These are phyloP conservation scores for Kwoniella sp. DNA, from an alignment of 768 basidiomycete species.

Conservation along the genomic window DNA sequence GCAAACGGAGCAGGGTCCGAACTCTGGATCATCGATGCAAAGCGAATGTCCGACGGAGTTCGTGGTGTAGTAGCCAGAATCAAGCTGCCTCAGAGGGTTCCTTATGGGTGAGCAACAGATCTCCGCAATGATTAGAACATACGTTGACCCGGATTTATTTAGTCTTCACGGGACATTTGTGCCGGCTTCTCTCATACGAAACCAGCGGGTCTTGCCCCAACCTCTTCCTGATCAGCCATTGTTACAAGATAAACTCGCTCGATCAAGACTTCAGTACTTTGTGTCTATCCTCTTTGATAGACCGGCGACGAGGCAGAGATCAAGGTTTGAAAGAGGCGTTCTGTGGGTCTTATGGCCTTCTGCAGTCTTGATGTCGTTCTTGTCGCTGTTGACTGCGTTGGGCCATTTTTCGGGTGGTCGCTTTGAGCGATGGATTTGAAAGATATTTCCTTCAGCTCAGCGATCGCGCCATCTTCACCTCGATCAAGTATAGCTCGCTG, in stretches of 20 bases:
- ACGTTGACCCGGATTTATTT: too few species aligned
- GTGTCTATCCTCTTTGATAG: slow-evolving; percentile 45
- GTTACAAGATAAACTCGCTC: slow-evolving; percentile 44
- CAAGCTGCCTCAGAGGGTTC: slow-evolving; percentile 54
- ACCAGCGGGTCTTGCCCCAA: slow-evolving; percentile 27
- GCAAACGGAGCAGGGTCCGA: slow-evolving; percentile 51
- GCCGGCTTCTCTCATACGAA: slow-evolving; percentile 25
- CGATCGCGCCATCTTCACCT: too few species aligned
- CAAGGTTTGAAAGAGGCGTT: slow-evolving; percentile 30
- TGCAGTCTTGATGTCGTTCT: slow-evolving; percentile 31
- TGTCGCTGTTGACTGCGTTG: slow-evolving; percentile 21
- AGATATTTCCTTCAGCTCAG: too few species aligned
- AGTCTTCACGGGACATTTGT: slow-evolving; percentile 49
- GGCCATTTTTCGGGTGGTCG: neutral
- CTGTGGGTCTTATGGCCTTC: slow-evolving; percentile 40
- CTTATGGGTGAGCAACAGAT: slow-evolving; percentile 43
- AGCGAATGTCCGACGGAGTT: slow-evolving; percentile 45
- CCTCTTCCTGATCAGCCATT: slow-evolving; percentile 37
- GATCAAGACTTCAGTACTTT: slow-evolving; percentile 43
- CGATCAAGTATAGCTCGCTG: too few species aligned
- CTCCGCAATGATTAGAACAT: too few species aligned
- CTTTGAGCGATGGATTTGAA: neutral
- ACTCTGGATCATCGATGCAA: slow-evolving; percentile 58
- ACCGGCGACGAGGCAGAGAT: slow-evolving; percentile 34
- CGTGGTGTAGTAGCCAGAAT: slow-evolving; percentile 47